Evolutionary conservation across 2,329 filamentous ascomycete species (phyloP).

Genomic region (Sclerotinia sclerotiorum): DNA sequence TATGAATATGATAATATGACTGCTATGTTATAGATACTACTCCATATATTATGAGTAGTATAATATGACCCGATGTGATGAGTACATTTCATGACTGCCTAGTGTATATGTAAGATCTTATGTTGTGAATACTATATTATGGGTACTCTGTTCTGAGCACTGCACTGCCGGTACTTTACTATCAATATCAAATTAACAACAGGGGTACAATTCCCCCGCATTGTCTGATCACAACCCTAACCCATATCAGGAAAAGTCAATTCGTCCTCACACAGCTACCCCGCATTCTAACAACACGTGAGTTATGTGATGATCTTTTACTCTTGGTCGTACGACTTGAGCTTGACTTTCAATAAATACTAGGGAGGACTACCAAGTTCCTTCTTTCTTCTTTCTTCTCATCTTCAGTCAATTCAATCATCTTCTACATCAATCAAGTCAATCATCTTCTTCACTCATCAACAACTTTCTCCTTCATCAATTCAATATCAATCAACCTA

Average conservation of each 20-base stretch:
- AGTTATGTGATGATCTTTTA: constrained; percentile 17
- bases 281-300: constrained; percentile 25
- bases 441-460: constrained; percentile 15
- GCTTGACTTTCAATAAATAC: background rate
- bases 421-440: background rate
- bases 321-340: constrained; percentile 16
- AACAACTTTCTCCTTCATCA: background rate
- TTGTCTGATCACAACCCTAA: background rate
- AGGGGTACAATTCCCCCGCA: constrained; percentile 9
- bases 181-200: too few relatives aligned
- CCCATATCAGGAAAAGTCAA: background rate
- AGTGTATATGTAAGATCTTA: too few relatives aligned
- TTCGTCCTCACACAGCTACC: constrained; percentile 15
- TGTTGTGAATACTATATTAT: too few relatives aligned
- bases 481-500: background rate
- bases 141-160: background rate
- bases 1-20: too few relatives aligned
- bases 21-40: too few relatives aligned
- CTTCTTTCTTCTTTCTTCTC: background rate
- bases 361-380: background rate
- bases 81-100: too few relatives aligned
- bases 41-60: too few relatives aligned
- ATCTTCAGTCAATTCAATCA: background rate
- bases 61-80: too few relatives aligned
- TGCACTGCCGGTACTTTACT: too few relatives aligned